Conservation (phyloP, 1,139 yeast genomes). For the Candida tunisiensis region DNA sequence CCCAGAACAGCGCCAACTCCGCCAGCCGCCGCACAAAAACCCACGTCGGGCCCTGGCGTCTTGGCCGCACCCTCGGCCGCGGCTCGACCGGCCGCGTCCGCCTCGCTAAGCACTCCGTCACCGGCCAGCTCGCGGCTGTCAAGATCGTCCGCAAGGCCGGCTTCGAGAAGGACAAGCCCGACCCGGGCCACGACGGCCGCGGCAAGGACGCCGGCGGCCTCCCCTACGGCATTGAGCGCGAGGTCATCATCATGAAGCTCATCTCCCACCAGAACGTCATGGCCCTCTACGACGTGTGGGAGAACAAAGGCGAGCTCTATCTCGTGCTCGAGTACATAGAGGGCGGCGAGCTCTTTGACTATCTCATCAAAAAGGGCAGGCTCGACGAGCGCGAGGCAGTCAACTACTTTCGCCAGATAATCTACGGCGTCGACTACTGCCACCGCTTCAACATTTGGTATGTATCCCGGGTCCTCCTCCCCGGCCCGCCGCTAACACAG, state of each 20-base stretch:
- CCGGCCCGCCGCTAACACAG: no score
- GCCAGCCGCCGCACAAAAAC: slow-evolving; percentile 43
- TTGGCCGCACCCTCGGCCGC: slow-evolving; percentile 86
- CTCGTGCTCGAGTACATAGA: slow-evolving; percentile 89
- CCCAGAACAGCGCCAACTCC: no score
- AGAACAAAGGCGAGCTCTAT: slow-evolving; percentile 82
- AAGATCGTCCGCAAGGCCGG: slow-evolving; percentile 71
- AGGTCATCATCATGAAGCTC: slow-evolving; percentile 81
- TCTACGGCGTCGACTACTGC: slow-evolving; percentile 82
- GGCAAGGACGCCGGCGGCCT: slow-evolving; percentile 39
- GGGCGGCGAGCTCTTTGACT: slow-evolving; percentile 93
- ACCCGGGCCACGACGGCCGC: slow-evolving; percentile 9
- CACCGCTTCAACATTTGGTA: slow-evolving; percentile 83
- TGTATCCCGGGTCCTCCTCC: slow-evolving; percentile 21
- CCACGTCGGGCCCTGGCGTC: slow-evolving; percentile 91
- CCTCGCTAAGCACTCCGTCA: slow-evolving; percentile 68
- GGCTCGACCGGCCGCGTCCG: slow-evolving; percentile 94
- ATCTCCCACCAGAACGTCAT: slow-evolving; percentile 86
- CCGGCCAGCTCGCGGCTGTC: slow-evolving; percentile 90
- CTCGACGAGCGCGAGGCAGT: slow-evolving; percentile 83
- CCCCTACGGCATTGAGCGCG: slow-evolving; percentile 93
- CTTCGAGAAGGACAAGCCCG: neutral
- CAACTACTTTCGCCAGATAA: slow-evolving; percentile 79
- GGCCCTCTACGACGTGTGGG: slow-evolving; percentile 98
- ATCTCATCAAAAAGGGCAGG: slow-evolving; percentile 74